Conservation (phyloP, 139 green algal genomes). For the Haematococcus sp. region DNA sequence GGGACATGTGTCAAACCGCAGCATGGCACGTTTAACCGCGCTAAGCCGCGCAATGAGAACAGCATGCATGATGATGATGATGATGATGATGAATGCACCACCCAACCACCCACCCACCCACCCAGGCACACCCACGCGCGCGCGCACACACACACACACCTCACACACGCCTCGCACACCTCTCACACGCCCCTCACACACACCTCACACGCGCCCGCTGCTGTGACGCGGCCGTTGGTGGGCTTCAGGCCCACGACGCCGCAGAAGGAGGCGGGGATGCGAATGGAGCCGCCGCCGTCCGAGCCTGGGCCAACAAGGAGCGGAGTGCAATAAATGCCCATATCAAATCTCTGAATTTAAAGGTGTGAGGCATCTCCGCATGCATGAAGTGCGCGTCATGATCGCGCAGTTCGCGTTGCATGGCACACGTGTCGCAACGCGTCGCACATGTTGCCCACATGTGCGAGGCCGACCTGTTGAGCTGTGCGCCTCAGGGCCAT, state of each 20-base stretch:
- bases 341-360: no score
- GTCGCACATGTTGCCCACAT: no score
- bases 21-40: no score
- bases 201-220: not conserved
- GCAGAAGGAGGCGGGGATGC: conserved; percentile 79
- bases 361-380: not conserved
- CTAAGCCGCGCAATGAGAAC: no score
- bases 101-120: no score
- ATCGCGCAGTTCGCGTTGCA: not conserved
- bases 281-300: conserved; percentile 79
- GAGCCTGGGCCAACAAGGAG: conserved; percentile 66
- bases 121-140: no score
- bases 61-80: no score
- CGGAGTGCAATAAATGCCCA: conserved; percentile 50
- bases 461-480: no score
- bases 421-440: not conserved
- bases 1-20: no score
- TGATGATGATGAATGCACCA: no score
- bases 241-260: conserved; percentile 81
- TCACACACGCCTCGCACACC: not conserved
- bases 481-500: no score
- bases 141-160: no score
- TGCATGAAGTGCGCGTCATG: not conserved
- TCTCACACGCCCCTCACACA: not conserved
- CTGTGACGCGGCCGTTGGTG: conserved; percentile 50